A percentile compares a stretch with the other conserved stretches of the same genome.
Conservation (phyloP, 2,329 filamentous ascomycete genomes). For the Penicillium occitanis region DNA sequence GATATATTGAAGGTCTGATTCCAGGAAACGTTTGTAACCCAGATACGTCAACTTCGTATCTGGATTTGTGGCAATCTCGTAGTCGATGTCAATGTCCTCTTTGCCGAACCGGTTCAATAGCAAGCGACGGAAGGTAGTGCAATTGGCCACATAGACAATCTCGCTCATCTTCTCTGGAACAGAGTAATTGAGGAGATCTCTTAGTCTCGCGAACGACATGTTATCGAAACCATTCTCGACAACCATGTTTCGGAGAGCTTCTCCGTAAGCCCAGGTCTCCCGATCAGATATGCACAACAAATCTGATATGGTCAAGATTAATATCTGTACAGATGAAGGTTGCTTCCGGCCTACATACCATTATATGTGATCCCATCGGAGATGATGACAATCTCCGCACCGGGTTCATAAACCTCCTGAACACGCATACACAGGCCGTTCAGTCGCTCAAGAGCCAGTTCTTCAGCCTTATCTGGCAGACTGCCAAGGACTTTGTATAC, state of each 20-base stretch:
- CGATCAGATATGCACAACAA: conserved; percentile 50
- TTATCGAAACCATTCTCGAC: conserved; percentile 40
- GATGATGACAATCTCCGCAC: conserved; percentile 53
- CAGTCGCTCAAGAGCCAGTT: conserved; percentile 53
- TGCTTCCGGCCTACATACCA: conserved; percentile 36
- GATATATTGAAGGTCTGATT: conserved; percentile 46
- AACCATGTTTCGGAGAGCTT: conserved; percentile 47
- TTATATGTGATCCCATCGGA: conserved; percentile 60
- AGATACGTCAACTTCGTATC: conserved; percentile 56
- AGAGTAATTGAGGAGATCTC: conserved; percentile 10
- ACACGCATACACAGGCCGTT: conserved; percentile 53
- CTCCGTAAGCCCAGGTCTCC: conserved; percentile 55
- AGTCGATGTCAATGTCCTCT: conserved; percentile 45
- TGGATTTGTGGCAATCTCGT: conserved; percentile 47
- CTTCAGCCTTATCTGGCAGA: conserved; percentile 58
- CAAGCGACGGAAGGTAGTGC: conserved; percentile 15
- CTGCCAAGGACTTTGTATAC: conserved; percentile 56
- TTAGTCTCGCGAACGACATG: conserved; percentile 53
- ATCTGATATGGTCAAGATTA: conserved; percentile 37
- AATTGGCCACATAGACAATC: conserved; percentile 17
- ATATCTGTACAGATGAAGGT: not conserved
- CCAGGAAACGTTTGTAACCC: conserved; percentile 56
- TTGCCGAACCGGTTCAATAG: conserved; percentile 14
- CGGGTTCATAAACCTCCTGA: conserved; percentile 48
- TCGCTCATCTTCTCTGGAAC: conserved; percentile 12